Evolutionary conservation across 176 grass and related monocot genomes (phyloP).

Genomic region (Cymbopogon citratus): DNA sequence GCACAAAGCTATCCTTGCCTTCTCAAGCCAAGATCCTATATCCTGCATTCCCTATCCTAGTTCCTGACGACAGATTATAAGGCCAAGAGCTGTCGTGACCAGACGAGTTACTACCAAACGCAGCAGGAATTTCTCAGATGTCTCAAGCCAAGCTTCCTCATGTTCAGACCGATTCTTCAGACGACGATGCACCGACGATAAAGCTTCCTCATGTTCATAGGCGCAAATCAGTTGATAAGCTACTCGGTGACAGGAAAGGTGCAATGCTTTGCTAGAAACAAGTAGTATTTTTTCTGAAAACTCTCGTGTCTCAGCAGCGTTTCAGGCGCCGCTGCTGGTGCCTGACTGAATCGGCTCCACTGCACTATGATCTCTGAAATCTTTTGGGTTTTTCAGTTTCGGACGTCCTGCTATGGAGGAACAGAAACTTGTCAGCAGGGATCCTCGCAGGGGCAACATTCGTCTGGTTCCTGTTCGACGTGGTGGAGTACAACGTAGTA

Average conservation of each 20-base stretch:
- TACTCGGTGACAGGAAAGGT: constrained; percentile 59
- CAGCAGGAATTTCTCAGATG: constrained; percentile 2
- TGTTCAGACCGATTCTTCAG: constrained; percentile 42
- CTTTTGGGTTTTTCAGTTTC: constrained; percentile 43
- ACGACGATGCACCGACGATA: constrained; percentile 14
- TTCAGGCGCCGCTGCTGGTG: neutral
- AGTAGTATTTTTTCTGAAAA: neutral
- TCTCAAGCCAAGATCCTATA: neutral
- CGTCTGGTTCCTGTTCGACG: constrained; percentile 78
- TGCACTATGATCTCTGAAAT: neutral
- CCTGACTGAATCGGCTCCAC: neutral
- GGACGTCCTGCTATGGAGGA: constrained; percentile 76
- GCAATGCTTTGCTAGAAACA: neutral
- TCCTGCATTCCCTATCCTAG: neutral
- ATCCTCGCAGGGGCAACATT: constrained; percentile 58
- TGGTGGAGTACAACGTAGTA: constrained; percentile 70
- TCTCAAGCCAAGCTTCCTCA: constrained; percentile 33
- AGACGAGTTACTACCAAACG: neutral
- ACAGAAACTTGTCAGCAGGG: constrained; percentile 58
- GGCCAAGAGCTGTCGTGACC: neutral
- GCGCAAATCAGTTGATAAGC: constrained; percentile 33
- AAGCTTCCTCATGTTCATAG: neutral
- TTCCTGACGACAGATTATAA: constrained; percentile 26
- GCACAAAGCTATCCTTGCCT: constrained; percentile 60
- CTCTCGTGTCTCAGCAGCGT: neutral